Conservation (phyloP, 805 yeast species). For the Candida tallmaniae region DNA sequence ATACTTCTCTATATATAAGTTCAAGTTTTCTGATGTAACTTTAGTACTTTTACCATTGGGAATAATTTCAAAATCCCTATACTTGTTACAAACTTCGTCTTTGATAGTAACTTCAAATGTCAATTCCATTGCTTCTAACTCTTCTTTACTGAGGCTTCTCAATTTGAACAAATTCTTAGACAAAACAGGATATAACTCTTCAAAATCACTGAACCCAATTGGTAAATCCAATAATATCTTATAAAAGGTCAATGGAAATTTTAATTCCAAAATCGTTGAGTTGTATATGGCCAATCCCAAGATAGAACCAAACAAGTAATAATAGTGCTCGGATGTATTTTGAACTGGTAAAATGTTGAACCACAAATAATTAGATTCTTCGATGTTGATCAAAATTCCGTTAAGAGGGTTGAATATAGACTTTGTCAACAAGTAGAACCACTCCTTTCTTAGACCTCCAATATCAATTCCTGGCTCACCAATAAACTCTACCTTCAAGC, state of each 20-base stretch:
- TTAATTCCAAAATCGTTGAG: conserved; percentile 78
- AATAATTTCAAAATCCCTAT: too few species aligned
- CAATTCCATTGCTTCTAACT: conserved; percentile 42
- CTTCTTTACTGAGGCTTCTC: conserved; percentile 21
- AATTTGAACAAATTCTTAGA: conserved; percentile 35
- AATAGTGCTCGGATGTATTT: conserved; percentile 47
- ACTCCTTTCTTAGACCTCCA: conserved; percentile 90
- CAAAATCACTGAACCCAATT: conserved; percentile 58
- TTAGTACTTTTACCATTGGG: conserved; percentile 49
- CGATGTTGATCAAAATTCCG: conserved; percentile 62
- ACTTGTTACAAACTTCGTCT: conserved; percentile 37
- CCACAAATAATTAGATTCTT: conserved; percentile 74
- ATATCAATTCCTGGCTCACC: conserved; percentile 94
- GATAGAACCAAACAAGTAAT: conserved; percentile 77
- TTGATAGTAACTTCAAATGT: conserved; percentile 59
- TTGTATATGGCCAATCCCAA: conserved; percentile 89
- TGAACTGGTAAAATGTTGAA: conserved; percentile 51
- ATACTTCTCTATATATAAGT: conserved; percentile 59
- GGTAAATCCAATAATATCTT: conserved; percentile 62
- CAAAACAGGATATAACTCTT: conserved; percentile 64
- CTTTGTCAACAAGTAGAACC: conserved; percentile 76
- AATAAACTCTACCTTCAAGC: conserved; percentile 71
- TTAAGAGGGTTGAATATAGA: conserved; percentile 65
- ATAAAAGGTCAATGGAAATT: conserved; percentile 71
- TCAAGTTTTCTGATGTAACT: conserved; percentile 59